Evolutionary conservation across 2,329 filamentous ascomycete species (phyloP).

Genomic region (Fusarium floridanum): DNA sequence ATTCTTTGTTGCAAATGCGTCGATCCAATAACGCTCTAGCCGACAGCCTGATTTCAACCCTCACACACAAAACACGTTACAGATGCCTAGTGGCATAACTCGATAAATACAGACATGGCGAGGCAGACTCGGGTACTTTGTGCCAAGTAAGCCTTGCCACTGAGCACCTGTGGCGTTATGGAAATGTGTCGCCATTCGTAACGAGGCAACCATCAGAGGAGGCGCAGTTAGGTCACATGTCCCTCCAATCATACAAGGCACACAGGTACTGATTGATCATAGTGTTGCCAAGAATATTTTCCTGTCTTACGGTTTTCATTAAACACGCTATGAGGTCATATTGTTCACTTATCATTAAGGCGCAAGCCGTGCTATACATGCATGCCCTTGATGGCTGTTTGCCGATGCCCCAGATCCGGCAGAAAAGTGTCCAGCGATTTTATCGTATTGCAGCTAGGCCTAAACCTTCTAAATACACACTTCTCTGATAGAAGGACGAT

Average conservation of each 20-base stretch:
- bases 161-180: background rate
- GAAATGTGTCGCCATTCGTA: background rate
- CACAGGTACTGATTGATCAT: too few species aligned
- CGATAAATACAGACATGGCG: background rate
- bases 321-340: too few species aligned
- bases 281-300: too few species aligned
- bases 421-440: too few species aligned
- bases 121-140: background rate
- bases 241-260: background rate
- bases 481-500: constrained; percentile 43
- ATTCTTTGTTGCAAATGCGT: too few species aligned
- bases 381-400: too few species aligned
- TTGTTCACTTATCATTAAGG: too few species aligned
- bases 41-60: background rate
- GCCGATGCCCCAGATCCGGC: too few species aligned
- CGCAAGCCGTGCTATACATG: too few species aligned
- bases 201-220: background rate
- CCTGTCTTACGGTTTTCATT: too few species aligned
- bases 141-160: background rate
- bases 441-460: too few species aligned
- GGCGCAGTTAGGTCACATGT: background rate
- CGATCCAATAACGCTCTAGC: background rate
- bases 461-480: too few species aligned
- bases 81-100: background rate
- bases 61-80: background rate